Evolutionary conservation across 192 early-diverging fungal species (phyloP), one percentile per base, ranked within the genome.

Genomic region (Allomyces arbusculus): DNA sequence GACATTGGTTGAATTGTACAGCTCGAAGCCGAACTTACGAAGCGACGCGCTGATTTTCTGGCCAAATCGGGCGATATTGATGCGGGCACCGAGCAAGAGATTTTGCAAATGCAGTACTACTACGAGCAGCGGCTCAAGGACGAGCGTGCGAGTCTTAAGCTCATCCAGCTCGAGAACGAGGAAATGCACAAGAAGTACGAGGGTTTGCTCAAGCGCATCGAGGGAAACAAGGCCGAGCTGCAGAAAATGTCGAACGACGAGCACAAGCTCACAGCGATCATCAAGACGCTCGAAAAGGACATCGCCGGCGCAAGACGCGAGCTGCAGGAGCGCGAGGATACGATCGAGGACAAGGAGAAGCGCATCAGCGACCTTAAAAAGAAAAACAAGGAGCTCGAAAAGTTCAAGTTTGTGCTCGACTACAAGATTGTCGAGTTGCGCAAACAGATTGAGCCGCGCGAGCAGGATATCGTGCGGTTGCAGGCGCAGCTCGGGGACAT

Each of bases 371-470:
- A 82, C 65, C 63, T 82, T 20, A 74, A 79, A 64, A 82, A 82
- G 63, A 82, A 82, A 61, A 82, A 82, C 63, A 78, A 82, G 64
- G 80, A 82, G 65, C 73, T 82, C 28, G 80, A 82, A 70, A 82
- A 82, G 69, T 82, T 82, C 69, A 82, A 82, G 65, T 82, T 82
- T 68, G 80, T 82, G 12, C 69, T 82, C 24, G 80, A 82, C 62
- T 82, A 79, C 67, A 82, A 82, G 65, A 77, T 82, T 33, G 61
- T 77, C n/a, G 80, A 82, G 68, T 63, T 82, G 19, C 70, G 73
- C 28, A 82, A 82, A 65, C 80, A 82, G 55, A 74, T 80, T 43
- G 77, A 82, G 62, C 80, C 80, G 44, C 33, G 80, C 40, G 78
- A 82, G 69, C 65, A 71, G 45, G 80, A 82, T 58, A 76, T 82